A percentile compares a stretch with the other conserved stretches of the same genome.
Conservation (phyloP, 805 yeast genomes). For the Torulaspora delbrueckii region DNA sequence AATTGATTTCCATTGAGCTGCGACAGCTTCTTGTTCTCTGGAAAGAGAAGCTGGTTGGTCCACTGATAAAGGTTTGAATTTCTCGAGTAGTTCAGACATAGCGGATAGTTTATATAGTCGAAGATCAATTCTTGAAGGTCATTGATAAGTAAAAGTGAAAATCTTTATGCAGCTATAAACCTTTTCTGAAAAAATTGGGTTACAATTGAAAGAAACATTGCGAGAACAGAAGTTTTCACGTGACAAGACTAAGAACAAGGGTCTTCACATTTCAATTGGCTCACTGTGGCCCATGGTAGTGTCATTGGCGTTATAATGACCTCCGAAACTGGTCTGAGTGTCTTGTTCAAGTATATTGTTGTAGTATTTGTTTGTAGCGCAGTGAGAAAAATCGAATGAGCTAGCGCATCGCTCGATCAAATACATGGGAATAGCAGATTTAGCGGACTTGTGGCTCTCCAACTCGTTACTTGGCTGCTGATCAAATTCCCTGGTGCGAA, state of each 20-base stretch:
- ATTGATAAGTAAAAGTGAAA: constrained; percentile 1
- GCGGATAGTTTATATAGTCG: not conserved
- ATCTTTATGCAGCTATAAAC: not conserved
- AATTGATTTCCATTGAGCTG: constrained; percentile 75
- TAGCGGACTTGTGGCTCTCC: not conserved
- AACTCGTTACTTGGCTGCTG: not conserved
- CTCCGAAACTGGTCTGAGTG: not conserved
- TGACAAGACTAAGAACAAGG: not conserved
- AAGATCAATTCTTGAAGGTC: not conserved
- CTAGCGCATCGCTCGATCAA: not conserved
- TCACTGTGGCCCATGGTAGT: not conserved
- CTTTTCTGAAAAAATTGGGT: not conserved
- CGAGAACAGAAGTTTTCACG: not conserved
- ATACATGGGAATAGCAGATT: not conserved
- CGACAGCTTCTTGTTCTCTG: constrained; percentile 59
- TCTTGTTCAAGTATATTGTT: not conserved
- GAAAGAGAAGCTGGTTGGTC: constrained; percentile 31
- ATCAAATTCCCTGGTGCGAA: not conserved
- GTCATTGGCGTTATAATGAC: not conserved
- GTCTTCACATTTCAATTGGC: not conserved
- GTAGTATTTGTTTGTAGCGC: not conserved
- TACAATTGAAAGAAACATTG: not conserved
- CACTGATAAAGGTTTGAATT: constrained; percentile 27
- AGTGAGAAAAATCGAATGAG: not conserved
- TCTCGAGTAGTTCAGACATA: constrained; percentile 32